Evolutionary conservation across 768 basidiomycete genomes (phyloP).

Genomic region (Sistotremastrum suecicum): DNA sequence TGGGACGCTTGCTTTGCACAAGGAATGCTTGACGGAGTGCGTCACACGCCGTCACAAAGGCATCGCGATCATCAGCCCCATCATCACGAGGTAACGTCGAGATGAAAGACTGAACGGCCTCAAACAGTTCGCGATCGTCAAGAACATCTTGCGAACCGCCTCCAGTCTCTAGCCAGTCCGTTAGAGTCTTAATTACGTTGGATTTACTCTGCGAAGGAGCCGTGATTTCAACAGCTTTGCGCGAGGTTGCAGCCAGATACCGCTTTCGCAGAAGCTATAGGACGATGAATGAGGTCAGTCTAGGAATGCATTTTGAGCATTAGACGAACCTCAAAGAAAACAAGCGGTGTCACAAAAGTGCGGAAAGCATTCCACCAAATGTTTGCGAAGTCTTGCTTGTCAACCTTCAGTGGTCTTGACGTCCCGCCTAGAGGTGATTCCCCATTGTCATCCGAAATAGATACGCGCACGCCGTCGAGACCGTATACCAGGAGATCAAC

Average conservation of each 20-base stretch:
- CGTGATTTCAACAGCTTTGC: slow-evolving; percentile 30
- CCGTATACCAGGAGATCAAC: slow-evolving; percentile 70
- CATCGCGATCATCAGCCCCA: slow-evolving; percentile 22
- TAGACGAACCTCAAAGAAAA: slow-evolving; percentile 65
- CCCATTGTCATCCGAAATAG: slow-evolving; percentile 77
- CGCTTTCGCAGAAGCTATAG: slow-evolving; percentile 61
- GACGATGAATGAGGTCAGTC: not conserved
- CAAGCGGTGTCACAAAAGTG: slow-evolving; percentile 66
- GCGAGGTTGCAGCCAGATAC: slow-evolving; percentile 39
- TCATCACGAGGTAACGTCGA: slow-evolving; percentile 22
- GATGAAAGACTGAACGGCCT: slow-evolving; percentile 46
- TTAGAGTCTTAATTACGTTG: slow-evolving; percentile 49
- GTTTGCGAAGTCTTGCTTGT: slow-evolving; percentile 55
- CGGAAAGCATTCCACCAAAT: slow-evolving; percentile 80
- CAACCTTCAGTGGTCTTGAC: slow-evolving; percentile 58
- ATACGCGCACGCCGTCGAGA: slow-evolving; percentile 60
- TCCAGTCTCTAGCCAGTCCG: slow-evolving; percentile 59
- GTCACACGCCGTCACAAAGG: slow-evolving; percentile 27
- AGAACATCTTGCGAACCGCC: slow-evolving; percentile 70
- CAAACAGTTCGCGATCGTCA: slow-evolving; percentile 53
- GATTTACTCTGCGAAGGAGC: slow-evolving; percentile 34
- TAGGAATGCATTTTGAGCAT: slow-evolving; percentile 1
- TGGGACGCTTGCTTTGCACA: slow-evolving; percentile 48
- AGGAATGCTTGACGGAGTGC: slow-evolving; percentile 32
- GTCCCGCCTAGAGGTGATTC: slow-evolving; percentile 70